Percentiles rank a stretch among this genome's conserved stretches.
Conservation (phyloP, 164 flowering plant species). For the Cinnamomum micranthum region DNA sequence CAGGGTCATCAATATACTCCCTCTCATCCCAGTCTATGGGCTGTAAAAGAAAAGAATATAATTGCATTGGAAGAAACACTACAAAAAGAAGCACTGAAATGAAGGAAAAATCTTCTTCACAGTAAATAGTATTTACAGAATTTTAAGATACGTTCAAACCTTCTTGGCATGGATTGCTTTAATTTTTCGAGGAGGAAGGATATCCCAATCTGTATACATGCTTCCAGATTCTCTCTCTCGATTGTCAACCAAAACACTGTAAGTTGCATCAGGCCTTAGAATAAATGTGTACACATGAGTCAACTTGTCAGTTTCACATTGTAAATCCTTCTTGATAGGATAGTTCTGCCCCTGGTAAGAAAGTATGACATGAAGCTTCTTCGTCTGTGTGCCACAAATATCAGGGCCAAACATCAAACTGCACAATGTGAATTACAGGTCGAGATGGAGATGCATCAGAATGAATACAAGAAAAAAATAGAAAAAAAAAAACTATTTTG, state of each 20-base stretch:
- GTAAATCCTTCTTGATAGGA: constrained; percentile 75
- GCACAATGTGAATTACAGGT: constrained; percentile 23
- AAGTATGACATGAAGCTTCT: constrained; percentile 81
- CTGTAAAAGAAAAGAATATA: constrained; percentile 31
- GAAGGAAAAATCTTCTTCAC: background rate
- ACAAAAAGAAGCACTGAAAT: background rate
- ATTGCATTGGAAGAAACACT: background rate
- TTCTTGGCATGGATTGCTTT: constrained; percentile 69
- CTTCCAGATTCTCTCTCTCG: constrained; percentile 87
- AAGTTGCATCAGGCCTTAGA: constrained; percentile 86
- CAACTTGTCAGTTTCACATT: constrained; percentile 92
- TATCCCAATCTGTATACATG: constrained; percentile 95
- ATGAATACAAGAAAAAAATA: too few relatives aligned
- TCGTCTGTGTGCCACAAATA: constrained; percentile 80
- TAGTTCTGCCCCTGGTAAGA: constrained; percentile 90
- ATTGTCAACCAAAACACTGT: constrained; percentile 72
- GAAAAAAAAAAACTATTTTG: too few relatives aligned
- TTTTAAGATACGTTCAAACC: constrained; percentile 29
- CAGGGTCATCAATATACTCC: constrained; percentile 84
- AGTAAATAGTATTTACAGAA: background rate
- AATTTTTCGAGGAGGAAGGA: constrained; percentile 87
- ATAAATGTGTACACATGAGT: constrained; percentile 93
- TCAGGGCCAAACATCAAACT: constrained; percentile 98
- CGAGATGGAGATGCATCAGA: too few relatives aligned
- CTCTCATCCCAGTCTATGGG: constrained; percentile 94